phyloP scores from a whole-genome alignment of 2,329 filamentous ascomycete genomes.

The Diplodia sapinea region DNA sequence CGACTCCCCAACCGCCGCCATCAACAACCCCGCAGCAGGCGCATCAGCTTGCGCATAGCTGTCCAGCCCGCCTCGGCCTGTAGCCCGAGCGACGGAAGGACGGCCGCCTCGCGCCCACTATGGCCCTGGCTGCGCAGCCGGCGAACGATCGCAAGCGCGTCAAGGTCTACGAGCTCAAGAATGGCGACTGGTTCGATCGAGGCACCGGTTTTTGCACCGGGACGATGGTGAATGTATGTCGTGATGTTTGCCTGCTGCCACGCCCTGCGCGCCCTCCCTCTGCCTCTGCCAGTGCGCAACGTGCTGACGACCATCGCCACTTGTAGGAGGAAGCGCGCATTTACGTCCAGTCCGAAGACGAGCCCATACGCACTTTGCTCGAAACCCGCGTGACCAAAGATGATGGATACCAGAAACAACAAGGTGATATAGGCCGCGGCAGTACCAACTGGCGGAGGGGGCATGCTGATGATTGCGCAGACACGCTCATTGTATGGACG shows the following conservation, averaged over 20 bases:
- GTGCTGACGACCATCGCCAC: conserved; percentile 47
- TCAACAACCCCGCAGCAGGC: conserved; percentile 19
- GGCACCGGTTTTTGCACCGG: conserved; percentile 95
- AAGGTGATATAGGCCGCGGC: conserved; percentile 66
- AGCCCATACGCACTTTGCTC: conserved; percentile 79
- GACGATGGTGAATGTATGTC: conserved; percentile 70
- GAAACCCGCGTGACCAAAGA: conserved; percentile 91
- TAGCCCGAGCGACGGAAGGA: conserved; percentile 36
- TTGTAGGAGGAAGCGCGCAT: conserved; percentile 83
- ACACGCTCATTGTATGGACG: conserved; percentile 95
- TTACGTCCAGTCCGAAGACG: conserved; percentile 90
- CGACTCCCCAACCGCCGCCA: conserved; percentile 33
- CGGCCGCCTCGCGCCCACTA: conserved; percentile 36
- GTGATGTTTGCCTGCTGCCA: conserved; percentile 26
- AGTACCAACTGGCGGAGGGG: conserved; percentile 24
- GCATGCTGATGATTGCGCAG: conserved; percentile 30
- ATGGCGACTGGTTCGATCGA: conserved; percentile 99
- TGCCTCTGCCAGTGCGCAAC: conserved; percentile 4
- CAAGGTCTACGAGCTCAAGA: conserved; percentile 97
- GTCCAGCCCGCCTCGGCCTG: conserved; percentile 39
- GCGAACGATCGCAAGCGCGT: conserved; percentile 69
- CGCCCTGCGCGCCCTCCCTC: conserved; percentile 12
- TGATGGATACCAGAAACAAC: conserved; percentile 97
- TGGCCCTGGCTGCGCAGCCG: conserved; percentile 51
- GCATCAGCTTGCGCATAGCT: conserved; percentile 7